A percentile compares a stretch with the other conserved stretches of the same genome.
Evolutionary conservation across 192 early-diverging fungal species (phyloP).

Genomic region (Linnemannia zychae): DNA sequence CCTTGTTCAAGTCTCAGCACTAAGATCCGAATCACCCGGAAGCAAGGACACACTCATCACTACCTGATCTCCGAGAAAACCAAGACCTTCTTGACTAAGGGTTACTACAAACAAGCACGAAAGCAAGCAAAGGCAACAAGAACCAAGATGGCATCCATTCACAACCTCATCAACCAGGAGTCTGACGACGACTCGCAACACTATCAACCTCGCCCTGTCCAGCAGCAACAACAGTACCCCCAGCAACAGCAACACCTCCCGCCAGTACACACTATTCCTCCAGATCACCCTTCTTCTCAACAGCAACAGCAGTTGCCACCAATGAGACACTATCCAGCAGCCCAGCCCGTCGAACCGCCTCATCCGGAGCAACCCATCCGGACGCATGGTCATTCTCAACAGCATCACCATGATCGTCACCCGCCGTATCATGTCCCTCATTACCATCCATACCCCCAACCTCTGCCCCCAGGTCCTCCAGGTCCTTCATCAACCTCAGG

Average conservation of each 20-base stretch:
- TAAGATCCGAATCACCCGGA: slow-evolving; percentile 2
- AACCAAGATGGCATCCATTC: background rate
- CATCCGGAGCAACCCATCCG: slow-evolving; percentile 3
- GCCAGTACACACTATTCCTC: background rate
- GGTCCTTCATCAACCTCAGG: background rate
- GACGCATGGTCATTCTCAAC: background rate
- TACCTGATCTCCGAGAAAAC: too few species aligned
- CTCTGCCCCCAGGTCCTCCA: background rate
- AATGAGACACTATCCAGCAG: background rate
- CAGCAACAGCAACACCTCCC: background rate
- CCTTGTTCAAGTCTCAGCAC: background rate
- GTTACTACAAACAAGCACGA: background rate
- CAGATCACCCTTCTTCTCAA: background rate
- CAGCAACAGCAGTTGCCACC: background rate
- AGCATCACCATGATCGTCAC: background rate
- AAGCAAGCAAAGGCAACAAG: background rate
- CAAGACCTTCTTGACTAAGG: too few species aligned
- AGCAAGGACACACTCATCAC: background rate
- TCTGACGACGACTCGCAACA: background rate
- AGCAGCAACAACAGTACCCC: background rate
- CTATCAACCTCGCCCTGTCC: background rate
- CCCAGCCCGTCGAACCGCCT: background rate
- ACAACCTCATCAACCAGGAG: background rate
- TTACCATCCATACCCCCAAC: background rate
- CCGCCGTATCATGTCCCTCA: slow-evolving; percentile 1